Conservation (phyloP, 2,329 filamentous ascomycete species). For the Pseudogymnoascus sp. region DNA sequence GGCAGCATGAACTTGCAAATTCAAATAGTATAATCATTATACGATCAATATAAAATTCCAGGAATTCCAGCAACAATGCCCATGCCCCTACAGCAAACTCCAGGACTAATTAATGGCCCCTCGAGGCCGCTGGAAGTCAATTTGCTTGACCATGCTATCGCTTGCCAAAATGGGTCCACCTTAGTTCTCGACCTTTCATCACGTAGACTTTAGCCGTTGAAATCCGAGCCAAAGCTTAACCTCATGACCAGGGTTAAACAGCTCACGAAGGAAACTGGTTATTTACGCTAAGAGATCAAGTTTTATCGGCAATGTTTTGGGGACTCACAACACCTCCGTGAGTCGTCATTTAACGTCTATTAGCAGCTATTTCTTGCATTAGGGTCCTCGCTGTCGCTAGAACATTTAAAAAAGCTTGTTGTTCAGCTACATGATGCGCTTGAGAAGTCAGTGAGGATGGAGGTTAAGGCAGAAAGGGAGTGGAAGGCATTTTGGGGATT, state of each 20-base stretch:
- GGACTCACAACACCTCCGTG: conserved; percentile 15
- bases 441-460: conserved; percentile 12
- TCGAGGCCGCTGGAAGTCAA: conserved; percentile 13
- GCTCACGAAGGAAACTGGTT: conserved; percentile 15
- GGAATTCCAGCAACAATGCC: too few relatives aligned
- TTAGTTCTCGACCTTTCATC: conserved; percentile 14
- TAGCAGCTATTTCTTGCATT: conserved; percentile 16
- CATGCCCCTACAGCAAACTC: conserved; percentile 5
- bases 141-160: conserved; percentile 14
- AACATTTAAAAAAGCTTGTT: conserved; percentile 12
- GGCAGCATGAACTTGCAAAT: neutral
- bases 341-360: conserved; percentile 15
- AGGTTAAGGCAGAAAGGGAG: conserved; percentile 15
- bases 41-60: too few relatives aligned
- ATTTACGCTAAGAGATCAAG: conserved; percentile 15
- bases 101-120: neutral
- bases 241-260: conserved; percentile 13
- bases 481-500: conserved; percentile 17
- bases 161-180: conserved; percentile 14
- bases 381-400: conserved; percentile 10
- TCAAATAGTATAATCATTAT: neutral
- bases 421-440: conserved; percentile 14
- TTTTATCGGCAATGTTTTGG: conserved; percentile 17
- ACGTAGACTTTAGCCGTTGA: conserved; percentile 12
- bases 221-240: conserved; percentile 10